Conservation (phyloP, 108 stramenopile genomes). For the Craspedostauros australis region DNA sequence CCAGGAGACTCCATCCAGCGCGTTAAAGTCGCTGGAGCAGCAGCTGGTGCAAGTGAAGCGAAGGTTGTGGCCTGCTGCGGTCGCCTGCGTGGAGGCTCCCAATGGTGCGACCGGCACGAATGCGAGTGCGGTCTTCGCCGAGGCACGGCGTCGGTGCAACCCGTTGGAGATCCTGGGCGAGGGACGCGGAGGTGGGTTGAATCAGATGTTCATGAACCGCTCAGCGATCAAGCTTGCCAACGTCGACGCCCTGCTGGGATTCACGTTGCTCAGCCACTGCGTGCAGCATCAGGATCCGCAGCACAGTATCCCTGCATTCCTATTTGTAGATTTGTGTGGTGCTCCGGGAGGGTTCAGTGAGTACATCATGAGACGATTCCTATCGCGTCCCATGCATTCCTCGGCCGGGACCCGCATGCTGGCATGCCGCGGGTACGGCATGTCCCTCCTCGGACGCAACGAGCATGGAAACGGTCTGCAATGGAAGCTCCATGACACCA, state of each 20-base stretch:
- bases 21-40: slow-evolving; percentile 13
- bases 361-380: slow-evolving; percentile 64
- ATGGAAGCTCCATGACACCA: slow-evolving; percentile 58
- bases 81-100: slow-evolving; percentile 24
- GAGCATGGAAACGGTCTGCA: slow-evolving; percentile 61
- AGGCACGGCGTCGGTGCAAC: slow-evolving; percentile 60
- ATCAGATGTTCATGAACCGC: slow-evolving; percentile 52
- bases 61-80: slow-evolving; percentile 48
- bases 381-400: neutral
- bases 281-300: neutral
- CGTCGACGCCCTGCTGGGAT: slow-evolving; percentile 63
- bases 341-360: slow-evolving; percentile 89
- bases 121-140: slow-evolving; percentile 39
- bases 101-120: neutral
- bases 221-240: slow-evolving; percentile 83
- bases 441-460: slow-evolving; percentile 68
- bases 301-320: slow-evolving; percentile 15
- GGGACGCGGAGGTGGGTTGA: slow-evolving; percentile 26
- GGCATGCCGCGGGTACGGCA: slow-evolving; percentile 80
- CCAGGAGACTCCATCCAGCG: too few species aligned
- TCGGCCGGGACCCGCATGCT: too few species aligned
- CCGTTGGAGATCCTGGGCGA: slow-evolving; percentile 65
- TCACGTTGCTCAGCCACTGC: slow-evolving; percentile 31
- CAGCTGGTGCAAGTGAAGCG: slow-evolving; percentile 53
- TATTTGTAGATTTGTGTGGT: slow-evolving; percentile 84